Evolutionary conservation across 495 filamentous ascomycete species (phyloP).

Genomic region (Neurospora sp.): DNA sequence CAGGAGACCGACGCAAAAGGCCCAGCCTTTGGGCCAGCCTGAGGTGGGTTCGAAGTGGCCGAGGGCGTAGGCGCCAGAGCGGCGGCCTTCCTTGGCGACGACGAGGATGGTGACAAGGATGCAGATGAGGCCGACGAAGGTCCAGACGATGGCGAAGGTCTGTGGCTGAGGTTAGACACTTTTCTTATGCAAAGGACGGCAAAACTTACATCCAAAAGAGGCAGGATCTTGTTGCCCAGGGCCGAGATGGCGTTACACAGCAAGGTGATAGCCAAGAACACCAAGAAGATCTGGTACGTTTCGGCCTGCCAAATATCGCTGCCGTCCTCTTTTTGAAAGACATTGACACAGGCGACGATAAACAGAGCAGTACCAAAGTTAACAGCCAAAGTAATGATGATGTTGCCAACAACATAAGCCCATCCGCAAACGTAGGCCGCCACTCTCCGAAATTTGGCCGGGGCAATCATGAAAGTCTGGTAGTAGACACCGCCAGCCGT

Average conservation of each 20-base stretch:
- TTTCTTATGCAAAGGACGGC: background rate
- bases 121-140: slow-evolving; percentile 36
- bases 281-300: slow-evolving; percentile 49
- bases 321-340: slow-evolving; percentile 35
- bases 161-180: slow-evolving; percentile 7
- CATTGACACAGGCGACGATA: slow-evolving; percentile 42
- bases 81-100: slow-evolving; percentile 36
- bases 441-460: slow-evolving; percentile 28
- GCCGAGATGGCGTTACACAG: slow-evolving; percentile 45
- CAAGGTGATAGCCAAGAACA: slow-evolving; percentile 49
- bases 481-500: slow-evolving; percentile 49
- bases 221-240: slow-evolving; percentile 47
- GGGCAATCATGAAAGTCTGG: slow-evolving; percentile 45
- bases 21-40: slow-evolving; percentile 40
- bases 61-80: slow-evolving; percentile 30
- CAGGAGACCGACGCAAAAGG: slow-evolving; percentile 38
- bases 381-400: slow-evolving; percentile 59
- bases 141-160: slow-evolving; percentile 44
- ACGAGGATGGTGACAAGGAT: slow-evolving; percentile 34
- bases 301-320: slow-evolving; percentile 31
- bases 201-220: slow-evolving; percentile 41
- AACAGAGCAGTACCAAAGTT: slow-evolving; percentile 56
- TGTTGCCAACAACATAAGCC: slow-evolving; percentile 59
- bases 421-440: slow-evolving; percentile 58
- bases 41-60: slow-evolving; percentile 36